phyloP scores from a whole-genome alignment of 1,284 basidiomycete genomes.

The Meripilus lineatus region DNA sequence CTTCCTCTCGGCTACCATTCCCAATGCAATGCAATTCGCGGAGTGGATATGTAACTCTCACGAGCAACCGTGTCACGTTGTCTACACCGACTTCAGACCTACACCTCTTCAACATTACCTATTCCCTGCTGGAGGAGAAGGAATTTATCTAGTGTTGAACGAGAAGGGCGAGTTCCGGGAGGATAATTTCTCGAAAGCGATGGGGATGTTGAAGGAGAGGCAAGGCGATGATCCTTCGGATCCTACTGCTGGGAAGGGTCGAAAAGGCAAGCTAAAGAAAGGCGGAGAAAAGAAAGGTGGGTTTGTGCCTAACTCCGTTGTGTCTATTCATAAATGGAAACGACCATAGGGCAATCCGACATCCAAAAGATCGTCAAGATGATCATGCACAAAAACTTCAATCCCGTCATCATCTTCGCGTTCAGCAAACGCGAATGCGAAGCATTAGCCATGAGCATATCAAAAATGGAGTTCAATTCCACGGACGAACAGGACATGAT shows the following conservation, averaged over 20 bases:
- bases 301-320: constrained; percentile 11
- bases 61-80: constrained; percentile 97
- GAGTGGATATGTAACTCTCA: constrained; percentile 99
- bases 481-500: constrained; percentile 92
- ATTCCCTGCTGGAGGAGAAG: constrained; percentile 94
- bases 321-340: background rate
- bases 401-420: constrained; percentile 98
- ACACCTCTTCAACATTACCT: constrained; percentile 98
- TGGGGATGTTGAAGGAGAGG: constrained; percentile 85
- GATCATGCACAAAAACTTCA: constrained; percentile 98
- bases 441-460: constrained; percentile 84
- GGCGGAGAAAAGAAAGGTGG: constrained; percentile 88
- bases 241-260: constrained; percentile 75
- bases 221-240: constrained; percentile 94
- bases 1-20: constrained; percentile 99
- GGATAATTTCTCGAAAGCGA: constrained; percentile 97
- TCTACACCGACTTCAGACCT: constrained; percentile 98
- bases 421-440: constrained; percentile 99
- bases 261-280: constrained; percentile 87
- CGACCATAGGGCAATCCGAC: constrained; percentile 72
- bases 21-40: constrained; percentile 99
- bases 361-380: constrained; percentile 98
- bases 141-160: constrained; percentile 97
- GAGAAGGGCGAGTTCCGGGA: constrained; percentile 96
- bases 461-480: constrained; percentile 95